phyloP scores from a whole-genome alignment of 768 basidiomycete species.

The Psilocybe cyanescens region DNA sequence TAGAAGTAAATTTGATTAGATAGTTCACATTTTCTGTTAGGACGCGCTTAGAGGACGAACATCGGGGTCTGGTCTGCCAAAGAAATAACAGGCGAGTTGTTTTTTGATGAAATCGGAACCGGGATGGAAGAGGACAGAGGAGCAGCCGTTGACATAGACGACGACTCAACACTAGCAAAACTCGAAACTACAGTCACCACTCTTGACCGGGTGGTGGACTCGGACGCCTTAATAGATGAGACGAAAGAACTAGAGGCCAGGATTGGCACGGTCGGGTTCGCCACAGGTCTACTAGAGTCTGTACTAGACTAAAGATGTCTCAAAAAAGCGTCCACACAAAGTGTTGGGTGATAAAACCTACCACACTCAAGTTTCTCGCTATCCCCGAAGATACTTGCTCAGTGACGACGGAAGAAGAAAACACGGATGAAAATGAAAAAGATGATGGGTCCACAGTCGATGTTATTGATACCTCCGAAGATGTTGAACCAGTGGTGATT shows the following conservation, averaged over 20 bases:
- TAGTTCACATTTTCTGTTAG: background rate
- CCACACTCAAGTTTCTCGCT: background rate
- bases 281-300: background rate
- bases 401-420: background rate
- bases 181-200: background rate
- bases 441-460: background rate
- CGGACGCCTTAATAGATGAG: background rate
- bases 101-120: constrained; percentile 4
- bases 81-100: constrained; percentile 4
- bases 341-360: background rate
- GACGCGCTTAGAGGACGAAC: background rate
- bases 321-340: background rate
- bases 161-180: background rate
- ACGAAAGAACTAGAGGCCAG: background rate
- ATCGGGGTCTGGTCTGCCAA: background rate
- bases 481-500: background rate
- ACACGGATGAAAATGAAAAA: background rate
- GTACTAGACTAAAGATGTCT: background rate
- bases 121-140: background rate
- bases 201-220: background rate
- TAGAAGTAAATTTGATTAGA: background rate
- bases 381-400: background rate
- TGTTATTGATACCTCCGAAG: background rate
- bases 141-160: constrained; percentile 8
- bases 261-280: background rate